phyloP scores from a whole-genome alignment of 2,329 filamentous ascomycete species.

The Botryotinia convoluta region DNA sequence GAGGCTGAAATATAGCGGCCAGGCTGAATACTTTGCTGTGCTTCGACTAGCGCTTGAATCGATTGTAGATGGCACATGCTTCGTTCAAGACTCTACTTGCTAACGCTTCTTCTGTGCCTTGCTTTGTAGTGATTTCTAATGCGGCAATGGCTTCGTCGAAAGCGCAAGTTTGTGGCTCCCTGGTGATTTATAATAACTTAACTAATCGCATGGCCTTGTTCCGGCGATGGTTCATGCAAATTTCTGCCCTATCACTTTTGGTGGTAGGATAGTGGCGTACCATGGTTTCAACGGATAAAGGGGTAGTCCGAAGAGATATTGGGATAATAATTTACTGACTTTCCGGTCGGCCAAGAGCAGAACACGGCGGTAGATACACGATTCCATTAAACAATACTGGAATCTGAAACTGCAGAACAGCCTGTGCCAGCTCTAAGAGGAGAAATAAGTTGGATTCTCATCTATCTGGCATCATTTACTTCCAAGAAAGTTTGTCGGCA shows the following conservation, averaged over 20 bases:
- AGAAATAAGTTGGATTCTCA: constrained; percentile 8
- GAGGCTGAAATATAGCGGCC: neutral
- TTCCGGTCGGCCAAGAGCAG: neutral
- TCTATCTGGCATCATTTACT: neutral
- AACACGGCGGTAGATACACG: neutral
- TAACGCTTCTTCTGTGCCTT: neutral
- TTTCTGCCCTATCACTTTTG: constrained; percentile 13
- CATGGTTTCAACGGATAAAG: neutral
- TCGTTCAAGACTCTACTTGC: neutral
- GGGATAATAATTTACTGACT: neutral
- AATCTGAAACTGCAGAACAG: too few relatives aligned
- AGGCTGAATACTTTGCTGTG: neutral
- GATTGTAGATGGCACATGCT: neutral
- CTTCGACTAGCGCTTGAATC: neutral
- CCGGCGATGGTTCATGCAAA: constrained; percentile 19
- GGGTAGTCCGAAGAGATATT: too few relatives aligned
- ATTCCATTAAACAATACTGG: neutral
- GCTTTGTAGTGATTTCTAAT: neutral
- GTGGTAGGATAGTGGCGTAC: neutral
- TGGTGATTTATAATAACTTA: neutral
- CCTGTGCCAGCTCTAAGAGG: neutral
- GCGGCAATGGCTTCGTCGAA: neutral
- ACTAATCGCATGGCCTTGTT: neutral
- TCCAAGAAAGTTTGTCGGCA: constrained; percentile 20
- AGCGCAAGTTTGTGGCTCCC: neutral